A percentile compares a stretch with the other conserved stretches of the same genome.
These are phyloP conservation scores for Odontarrhena argentea DNA, from an alignment of 345 rosid genomes.

Conservation along the genomic window DNA sequence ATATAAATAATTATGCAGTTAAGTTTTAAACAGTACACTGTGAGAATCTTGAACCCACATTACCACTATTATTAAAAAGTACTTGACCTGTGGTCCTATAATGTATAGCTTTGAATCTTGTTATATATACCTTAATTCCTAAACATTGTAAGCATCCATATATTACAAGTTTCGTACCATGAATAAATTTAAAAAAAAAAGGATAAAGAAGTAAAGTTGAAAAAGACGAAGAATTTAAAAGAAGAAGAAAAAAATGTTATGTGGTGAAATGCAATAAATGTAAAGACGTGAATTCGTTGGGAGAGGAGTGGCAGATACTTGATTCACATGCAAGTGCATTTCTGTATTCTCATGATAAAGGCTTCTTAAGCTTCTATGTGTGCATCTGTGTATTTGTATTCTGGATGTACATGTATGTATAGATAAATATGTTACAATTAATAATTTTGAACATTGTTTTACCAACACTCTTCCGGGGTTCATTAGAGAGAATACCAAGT, in stretches of 20 bases:
- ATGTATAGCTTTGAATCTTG: not conserved
- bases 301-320: slow-evolving; percentile 41
- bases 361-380: slow-evolving; percentile 17
- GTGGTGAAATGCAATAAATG: slow-evolving; percentile 30
- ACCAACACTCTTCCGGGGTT: not conserved
- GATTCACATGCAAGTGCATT: slow-evolving; percentile 40
- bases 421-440: not conserved
- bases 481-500: not conserved
- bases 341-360: slow-evolving; percentile 32
- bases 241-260: not conserved
- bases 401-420: not conserved
- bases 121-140: too few relatives aligned
- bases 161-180: too few relatives aligned
- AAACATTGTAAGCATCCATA: not conserved
- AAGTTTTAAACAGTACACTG: not conserved
- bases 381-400: slow-evolving; percentile 26
- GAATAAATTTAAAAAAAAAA: too few relatives aligned
- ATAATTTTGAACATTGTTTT: not conserved
- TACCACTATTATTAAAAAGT: not conserved
- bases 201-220: too few relatives aligned
- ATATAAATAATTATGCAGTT: not conserved
- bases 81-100: not conserved
- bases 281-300: slow-evolving; percentile 38
- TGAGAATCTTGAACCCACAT: not conserved
- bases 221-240: too few relatives aligned